Base-by-base conservation (phyloP, 2,329 filamentous ascomycete species). In the Penicillium sclerotigenum region DNA sequence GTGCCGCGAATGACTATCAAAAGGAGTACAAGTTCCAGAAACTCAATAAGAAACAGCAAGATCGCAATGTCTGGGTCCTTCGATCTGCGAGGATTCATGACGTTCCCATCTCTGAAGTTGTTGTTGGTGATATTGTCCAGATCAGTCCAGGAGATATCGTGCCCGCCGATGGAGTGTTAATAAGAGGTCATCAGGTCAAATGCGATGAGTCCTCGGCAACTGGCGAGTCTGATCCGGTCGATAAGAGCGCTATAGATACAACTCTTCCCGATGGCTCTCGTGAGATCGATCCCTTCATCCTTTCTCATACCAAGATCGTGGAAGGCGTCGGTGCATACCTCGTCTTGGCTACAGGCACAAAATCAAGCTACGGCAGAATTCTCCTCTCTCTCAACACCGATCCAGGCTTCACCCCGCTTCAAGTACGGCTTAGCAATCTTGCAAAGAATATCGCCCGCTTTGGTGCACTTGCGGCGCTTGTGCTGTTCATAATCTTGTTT, bases 401-500 rank as follows among this genome's bases (percentile, higher is more conserved):
- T 47, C 84, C 84, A 38, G 87, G 89, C 63, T 86, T 88, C 63
- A 90, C 87, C 0, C 87, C 87, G 13, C 79, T 90, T n/a, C 87
- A 90, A 72, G 83, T 83, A 53, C 90, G 90, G 74, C 81, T 90
- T 45, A 88, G 87, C 68, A 79, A 83, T 55, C 84, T 90, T 59
- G 87, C 87, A 57, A 86, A 88, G 57, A 88, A 87, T 71, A 90
- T 90, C 65, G 87, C 87, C 48, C 88, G 88, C 70, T 80, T 90
- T 29, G 87, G 87, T 47, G 59, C 36, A 37, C 69, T 68, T 47
- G 76, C 82, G 54, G 89, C 90, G 42, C 89, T 88, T 59, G 78
- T 93, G 9, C 80, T 96, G 45, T 96, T 96, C 73, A 79, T 92
- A 48, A 88, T 95, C 41, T 81, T 96, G 10, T 85, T 96, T 66